Evolutionary conservation across 768 basidiomycete genomes (phyloP).

Genomic region (Leccinum sublutescens): DNA sequence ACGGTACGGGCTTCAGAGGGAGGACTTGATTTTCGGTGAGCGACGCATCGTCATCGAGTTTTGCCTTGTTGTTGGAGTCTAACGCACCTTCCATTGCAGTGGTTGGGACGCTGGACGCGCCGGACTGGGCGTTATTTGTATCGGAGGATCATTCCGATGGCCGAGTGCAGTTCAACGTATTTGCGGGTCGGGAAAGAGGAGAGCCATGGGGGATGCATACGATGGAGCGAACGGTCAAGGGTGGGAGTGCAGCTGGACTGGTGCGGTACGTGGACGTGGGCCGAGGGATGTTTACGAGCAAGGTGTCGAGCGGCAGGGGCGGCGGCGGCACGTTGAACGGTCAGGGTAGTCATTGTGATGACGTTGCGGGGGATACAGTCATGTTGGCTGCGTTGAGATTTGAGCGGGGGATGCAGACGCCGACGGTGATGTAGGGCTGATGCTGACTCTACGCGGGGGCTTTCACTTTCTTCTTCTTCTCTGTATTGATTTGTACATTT

Average conservation of each 20-base stretch:
- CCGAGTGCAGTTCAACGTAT: slow-evolving; percentile 57
- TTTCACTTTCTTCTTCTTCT: too few species aligned
- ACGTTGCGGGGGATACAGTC: slow-evolving; percentile 46
- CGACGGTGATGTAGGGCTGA: slow-evolving; percentile 41
- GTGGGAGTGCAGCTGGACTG: slow-evolving; percentile 41
- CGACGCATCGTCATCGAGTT: not conserved
- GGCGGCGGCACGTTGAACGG: slow-evolving; percentile 8
- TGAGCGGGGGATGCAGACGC: slow-evolving; percentile 56
- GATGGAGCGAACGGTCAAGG: slow-evolving; percentile 47
- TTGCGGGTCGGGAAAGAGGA: slow-evolving; percentile 45
- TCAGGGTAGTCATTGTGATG: slow-evolving; percentile 19
- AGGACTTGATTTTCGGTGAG: slow-evolving; percentile 54
- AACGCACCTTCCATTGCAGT: slow-evolving; percentile 34
- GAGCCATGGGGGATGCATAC: slow-evolving; percentile 77
- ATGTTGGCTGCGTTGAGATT: slow-evolving; percentile 65
- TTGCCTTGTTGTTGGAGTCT: not conserved
- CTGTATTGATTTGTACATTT: too few species aligned
- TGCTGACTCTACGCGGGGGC: not conserved
- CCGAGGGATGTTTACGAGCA: slow-evolving; percentile 43
- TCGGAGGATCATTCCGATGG: slow-evolving; percentile 67
- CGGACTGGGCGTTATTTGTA: slow-evolving; percentile 66
- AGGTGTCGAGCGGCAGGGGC: slow-evolving; percentile 43
- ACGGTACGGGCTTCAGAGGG: slow-evolving; percentile 48
- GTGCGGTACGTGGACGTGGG: slow-evolving; percentile 44
- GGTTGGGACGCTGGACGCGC: slow-evolving; percentile 67